These are phyloP conservation scores for Naganishia friedmannii DNA, from an alignment of 768 basidiomycete genomes.

Conservation along the genomic window DNA sequence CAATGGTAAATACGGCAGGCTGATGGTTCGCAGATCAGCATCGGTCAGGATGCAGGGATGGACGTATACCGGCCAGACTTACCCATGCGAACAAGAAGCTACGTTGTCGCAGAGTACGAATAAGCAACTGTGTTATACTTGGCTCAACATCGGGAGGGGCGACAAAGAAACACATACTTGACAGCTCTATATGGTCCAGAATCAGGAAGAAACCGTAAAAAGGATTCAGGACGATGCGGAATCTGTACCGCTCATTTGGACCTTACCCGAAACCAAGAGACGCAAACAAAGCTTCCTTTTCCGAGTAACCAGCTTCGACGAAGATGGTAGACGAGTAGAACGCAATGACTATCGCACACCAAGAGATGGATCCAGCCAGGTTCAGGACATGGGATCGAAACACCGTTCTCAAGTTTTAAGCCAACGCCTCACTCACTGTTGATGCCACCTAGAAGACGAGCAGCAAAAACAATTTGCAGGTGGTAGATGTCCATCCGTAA, in stretches of 20 bases:
- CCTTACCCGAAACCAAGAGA: constrained; percentile 49
- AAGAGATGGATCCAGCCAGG: too few relatives aligned
- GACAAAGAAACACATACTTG: constrained; percentile 1
- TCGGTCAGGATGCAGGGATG: constrained; percentile 1
- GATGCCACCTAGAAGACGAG: neutral
- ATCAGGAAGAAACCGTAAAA: neutral
- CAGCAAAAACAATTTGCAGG: neutral
- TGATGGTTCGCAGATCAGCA: constrained; percentile 27
- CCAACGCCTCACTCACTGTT: neutral
- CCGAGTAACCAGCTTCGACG: constrained; percentile 12
- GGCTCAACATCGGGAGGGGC: too few relatives aligned
- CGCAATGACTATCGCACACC: constrained; percentile 10
- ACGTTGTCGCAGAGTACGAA: too few relatives aligned
- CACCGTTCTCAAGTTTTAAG: too few relatives aligned
- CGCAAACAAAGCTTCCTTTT: constrained; percentile 41
- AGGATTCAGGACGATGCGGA: too few relatives aligned
- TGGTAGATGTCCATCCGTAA: neutral
- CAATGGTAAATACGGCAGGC: constrained; percentile 42
- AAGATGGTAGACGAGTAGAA: constrained; percentile 31
- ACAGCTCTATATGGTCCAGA: neutral
- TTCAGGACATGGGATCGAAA: too few relatives aligned
- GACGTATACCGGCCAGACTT: neutral
- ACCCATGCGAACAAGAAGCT: constrained; percentile 23
- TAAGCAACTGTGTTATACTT: neutral
- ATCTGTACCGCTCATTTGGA: too few relatives aligned